Evolutionary conservation across 139 green algal genomes (phyloP).

Genomic region (Chlamydomonas sp.): DNA sequence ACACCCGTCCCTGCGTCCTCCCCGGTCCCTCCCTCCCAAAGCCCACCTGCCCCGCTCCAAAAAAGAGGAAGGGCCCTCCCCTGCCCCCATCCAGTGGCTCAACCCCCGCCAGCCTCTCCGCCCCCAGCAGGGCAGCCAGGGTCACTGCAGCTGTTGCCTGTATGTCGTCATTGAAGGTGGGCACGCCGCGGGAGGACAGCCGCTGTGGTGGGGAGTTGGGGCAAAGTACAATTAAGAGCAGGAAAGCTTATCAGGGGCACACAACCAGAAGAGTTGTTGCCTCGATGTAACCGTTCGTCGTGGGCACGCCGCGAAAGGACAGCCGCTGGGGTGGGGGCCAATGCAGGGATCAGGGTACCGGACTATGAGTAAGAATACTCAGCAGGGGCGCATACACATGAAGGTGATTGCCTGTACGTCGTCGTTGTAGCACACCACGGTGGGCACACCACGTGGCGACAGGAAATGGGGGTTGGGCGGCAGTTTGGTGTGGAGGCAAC

Average conservation of each 20-base stretch:
- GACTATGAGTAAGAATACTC: no score
- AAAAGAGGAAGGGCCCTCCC: conserved; percentile 63
- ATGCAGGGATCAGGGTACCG: no score
- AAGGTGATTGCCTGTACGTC: neutral
- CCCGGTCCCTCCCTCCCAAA: conserved; percentile 15
- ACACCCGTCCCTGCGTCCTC: no score
- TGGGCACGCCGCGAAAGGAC: no score
- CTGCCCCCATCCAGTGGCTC: conserved; percentile 36
- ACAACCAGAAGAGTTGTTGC: conserved; percentile 47
- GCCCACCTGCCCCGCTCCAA: conserved; percentile 68
- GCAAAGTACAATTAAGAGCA: neutral
- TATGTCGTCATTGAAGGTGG: conserved; percentile 93
- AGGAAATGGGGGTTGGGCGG: neutral
- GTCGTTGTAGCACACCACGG: neutral
- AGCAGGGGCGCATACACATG: conserved; percentile 25
- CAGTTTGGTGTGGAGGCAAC: conserved; percentile 6
- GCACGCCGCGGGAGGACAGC: conserved; percentile 4
- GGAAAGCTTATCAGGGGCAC: neutral
- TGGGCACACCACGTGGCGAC: conserved; percentile 2
- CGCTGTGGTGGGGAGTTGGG: neutral
- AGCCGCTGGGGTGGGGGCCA: no score
- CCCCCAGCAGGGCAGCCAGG: conserved; percentile 40
- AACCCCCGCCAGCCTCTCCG: conserved; percentile 16
- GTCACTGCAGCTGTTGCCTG: conserved; percentile 37
- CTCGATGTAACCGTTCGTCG: no score